Base-by-base conservation (phyloP, 257 asterid species). In the Marsdenia floribunda region DNA sequence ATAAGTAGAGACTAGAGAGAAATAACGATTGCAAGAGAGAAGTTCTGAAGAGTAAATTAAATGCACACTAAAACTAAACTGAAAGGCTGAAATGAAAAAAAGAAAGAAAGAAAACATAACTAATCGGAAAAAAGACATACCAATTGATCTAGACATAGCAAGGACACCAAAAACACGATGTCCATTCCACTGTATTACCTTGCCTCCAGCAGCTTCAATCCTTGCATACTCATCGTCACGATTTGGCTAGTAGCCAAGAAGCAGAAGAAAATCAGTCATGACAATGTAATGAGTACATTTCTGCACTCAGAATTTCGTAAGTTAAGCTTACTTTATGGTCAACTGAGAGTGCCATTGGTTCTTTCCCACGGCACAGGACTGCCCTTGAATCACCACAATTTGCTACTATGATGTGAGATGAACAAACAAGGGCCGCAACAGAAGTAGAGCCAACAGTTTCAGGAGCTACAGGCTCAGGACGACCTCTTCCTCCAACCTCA, bases 181-280 rank as follows among this genome's bases (percentile, higher is more conserved):
- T 7, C 99, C 98, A 70, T 92, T 94, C 99, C 99, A 94, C 80
- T 90, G 96, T 79, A 93, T 93, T n/a, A 93, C 98, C 88, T 90
- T 93, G 63, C 98, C 98, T 76, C 97, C 97, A 33, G 97, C 89
- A 44, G 97, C 96, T 82, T 92, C 97, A 74, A 94, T 94, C 86
- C 99, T 88, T 75, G 85, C 88, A 71, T 89, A 94, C 83, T 94
- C 99, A 73, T 94, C 99, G 73, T 94, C 97, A 77, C 97, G 85
- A 73, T 94, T 90, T 3, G 99, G 99, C 99, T 94, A 18, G 15
- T 35, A 44, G 33, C 33, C 33, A 75, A 68, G 38, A 63, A 70
- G 67, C 37, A 55, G 69, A 75, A 77, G 18, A 21, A 73, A 63
- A 80, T 72, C 33, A 84, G 79, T 64, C 11, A 37, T 35, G 8